Evolutionary conservation across 2,329 filamentous ascomycete genomes (phyloP).

Genomic region (Tolypocladium tropicale): DNA sequence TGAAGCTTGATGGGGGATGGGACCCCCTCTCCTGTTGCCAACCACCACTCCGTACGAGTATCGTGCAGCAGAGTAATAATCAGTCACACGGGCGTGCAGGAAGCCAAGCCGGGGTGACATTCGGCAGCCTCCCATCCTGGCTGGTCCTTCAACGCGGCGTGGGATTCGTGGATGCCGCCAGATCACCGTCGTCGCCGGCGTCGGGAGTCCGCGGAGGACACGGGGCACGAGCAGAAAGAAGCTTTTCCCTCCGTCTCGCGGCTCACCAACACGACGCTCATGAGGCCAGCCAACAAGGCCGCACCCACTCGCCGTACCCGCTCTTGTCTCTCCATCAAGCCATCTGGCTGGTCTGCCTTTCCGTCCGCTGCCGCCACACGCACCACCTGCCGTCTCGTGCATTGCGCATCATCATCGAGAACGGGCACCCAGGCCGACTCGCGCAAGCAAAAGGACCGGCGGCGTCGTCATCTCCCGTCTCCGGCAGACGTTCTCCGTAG

Average conservation of each 20-base stretch:
- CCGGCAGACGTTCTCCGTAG: neutral
- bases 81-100: neutral
- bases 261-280: neutral
- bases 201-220: neutral
- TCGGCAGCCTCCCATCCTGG: neutral
- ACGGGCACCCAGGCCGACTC: neutral
- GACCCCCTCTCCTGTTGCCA: too few species aligned
- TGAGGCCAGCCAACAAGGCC: neutral
- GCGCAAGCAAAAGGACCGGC: neutral
- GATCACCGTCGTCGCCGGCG: neutral
- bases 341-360: neutral
- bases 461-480: neutral
- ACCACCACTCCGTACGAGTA: too few species aligned
- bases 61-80: too few species aligned
- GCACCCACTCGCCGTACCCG: neutral
- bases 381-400: neutral
- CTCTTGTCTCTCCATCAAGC: neutral
- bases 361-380: neutral
- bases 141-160: neutral
- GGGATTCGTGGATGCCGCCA: neutral
- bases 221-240: neutral
- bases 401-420: neutral
- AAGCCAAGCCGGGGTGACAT: neutral
- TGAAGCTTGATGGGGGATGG: too few species aligned
- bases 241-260: neutral